These are phyloP conservation scores for Cornus suecica DNA, from an alignment of 148 eudicot genomes.

Conservation along the genomic window DNA sequence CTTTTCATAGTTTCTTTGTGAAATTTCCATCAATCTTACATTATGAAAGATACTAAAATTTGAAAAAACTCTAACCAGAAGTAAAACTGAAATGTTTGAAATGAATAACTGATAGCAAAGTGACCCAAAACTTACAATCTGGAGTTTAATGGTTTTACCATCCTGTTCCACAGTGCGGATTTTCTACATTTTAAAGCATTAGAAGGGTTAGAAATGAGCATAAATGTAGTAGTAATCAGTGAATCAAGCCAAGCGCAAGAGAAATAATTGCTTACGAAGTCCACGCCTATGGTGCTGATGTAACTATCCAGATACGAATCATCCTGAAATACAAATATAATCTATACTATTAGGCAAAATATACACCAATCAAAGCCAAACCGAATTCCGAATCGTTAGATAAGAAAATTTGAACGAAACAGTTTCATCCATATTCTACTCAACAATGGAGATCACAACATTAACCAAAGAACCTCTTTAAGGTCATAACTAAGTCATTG, in stretches of 20 bases:
- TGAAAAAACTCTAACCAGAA: not conserved
- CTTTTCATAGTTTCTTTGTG: too few relatives aligned
- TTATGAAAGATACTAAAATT: not conserved
- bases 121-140: conserved; percentile 32
- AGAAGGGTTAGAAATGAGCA: not conserved
- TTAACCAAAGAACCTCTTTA: not conserved
- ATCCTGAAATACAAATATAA: conserved; percentile 46
- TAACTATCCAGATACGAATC: conserved; percentile 84
- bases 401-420: not conserved
- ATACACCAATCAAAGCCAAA: not conserved
- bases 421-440: not conserved
- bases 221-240: not conserved
- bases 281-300: conserved; percentile 92
- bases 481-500: not conserved
- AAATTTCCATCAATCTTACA: not conserved
- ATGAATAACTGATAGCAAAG: not conserved
- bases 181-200: conserved; percentile 44
- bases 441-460: not conserved
- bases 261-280: conserved; percentile 50
- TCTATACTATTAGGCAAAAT: conserved; percentile 3
- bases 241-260: not conserved
- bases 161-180: conserved; percentile 80
- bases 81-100: not conserved
- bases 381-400: not conserved
- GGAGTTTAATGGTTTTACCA: conserved; percentile 74